A percentile compares a stretch with the other conserved stretches of the same genome.
Conservation (phyloP, 75 land plant species). For the Pinus taeda region DNA sequence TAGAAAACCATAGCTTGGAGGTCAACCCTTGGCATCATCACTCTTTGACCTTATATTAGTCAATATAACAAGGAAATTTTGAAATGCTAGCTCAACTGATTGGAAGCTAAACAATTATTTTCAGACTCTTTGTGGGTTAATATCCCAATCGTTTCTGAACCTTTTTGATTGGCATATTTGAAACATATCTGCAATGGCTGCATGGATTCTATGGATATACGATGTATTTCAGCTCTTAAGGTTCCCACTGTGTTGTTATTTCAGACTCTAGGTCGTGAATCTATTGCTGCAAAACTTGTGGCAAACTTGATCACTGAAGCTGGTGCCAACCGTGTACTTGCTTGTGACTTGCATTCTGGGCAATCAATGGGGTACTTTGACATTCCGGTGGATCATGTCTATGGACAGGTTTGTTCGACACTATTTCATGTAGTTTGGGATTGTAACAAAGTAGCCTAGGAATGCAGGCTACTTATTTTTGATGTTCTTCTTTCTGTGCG, state of each 20-base stretch:
- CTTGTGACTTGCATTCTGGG: constrained; percentile 95
- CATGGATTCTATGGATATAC: neutral
- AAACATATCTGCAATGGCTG: too few relatives aligned
- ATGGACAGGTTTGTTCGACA: constrained; percentile 55
- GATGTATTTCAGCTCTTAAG: neutral
- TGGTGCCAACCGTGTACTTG: constrained; percentile 81
- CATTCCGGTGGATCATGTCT: constrained; percentile 89
- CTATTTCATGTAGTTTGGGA: neutral
- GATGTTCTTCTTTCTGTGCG: neutral
- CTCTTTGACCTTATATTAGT: too few relatives aligned
- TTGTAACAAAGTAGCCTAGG: neutral
- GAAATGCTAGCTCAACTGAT: too few relatives aligned
- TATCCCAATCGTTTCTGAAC: too few relatives aligned
- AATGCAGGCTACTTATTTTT: constrained; percentile 1
- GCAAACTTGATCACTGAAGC: constrained; percentile 85
- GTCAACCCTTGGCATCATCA: too few relatives aligned
- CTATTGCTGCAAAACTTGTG: constrained; percentile 88
- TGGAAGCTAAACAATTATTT: too few relatives aligned
- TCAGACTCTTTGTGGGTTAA: too few relatives aligned
- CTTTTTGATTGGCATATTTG: too few relatives aligned
- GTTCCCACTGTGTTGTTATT: neutral
- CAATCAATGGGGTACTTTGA: constrained; percentile 97
- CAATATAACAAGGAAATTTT: too few relatives aligned
- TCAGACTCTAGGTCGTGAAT: constrained; percentile 89
- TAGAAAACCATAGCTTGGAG: too few relatives aligned